Evolutionary conservation across 2,329 filamentous ascomycete genomes (phyloP).

Genomic region (Paraphaeosphaeria minitans): DNA sequence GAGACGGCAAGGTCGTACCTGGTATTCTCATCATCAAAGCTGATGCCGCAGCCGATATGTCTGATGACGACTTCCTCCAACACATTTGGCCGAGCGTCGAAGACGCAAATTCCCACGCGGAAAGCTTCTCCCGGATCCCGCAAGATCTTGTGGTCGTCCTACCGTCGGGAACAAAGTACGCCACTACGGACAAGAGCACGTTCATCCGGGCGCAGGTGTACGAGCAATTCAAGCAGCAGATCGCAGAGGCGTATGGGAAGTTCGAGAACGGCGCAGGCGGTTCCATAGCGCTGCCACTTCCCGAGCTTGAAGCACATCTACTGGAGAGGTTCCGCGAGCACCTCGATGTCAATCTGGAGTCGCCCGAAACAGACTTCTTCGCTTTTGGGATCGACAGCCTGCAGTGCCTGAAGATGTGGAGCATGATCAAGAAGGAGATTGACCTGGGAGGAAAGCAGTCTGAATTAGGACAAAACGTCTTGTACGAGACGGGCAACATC

Average conservation of each 20-base stretch:
- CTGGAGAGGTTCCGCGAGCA: constrained; percentile 25
- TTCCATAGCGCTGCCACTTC: constrained; percentile 31
- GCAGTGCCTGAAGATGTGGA: constrained; percentile 62
- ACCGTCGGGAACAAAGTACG: constrained; percentile 52
- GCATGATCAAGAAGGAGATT: constrained; percentile 57
- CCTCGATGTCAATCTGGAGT: constrained; percentile 26
- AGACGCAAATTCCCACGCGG: constrained; percentile 57
- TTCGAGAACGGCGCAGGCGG: constrained; percentile 27
- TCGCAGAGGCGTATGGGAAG: constrained; percentile 52
- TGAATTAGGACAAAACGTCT: constrained; percentile 60
- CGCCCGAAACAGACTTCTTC: constrained; percentile 62
- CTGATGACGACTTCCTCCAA: constrained; percentile 54
- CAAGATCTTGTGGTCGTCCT: constrained; percentile 60
- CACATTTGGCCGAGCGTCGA: constrained; percentile 58
- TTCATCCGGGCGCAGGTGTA: constrained; percentile 61
- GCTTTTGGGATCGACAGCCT: constrained; percentile 63
- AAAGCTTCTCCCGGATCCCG: constrained; percentile 59
- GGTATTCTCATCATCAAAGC: constrained; percentile 61
- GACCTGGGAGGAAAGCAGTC: constrained; percentile 51
- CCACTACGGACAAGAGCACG: constrained; percentile 62
- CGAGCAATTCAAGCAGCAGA: constrained; percentile 54
- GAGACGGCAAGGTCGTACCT: constrained; percentile 57
- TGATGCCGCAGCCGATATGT: constrained; percentile 50
- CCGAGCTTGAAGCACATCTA: constrained; percentile 41
- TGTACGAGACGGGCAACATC: constrained; percentile 63